A percentile compares a stretch with the other conserved stretches of the same genome.
Evolutionary conservation across 305 asterid genomes (phyloP).

Genomic region (Petunia hybrid): DNA sequence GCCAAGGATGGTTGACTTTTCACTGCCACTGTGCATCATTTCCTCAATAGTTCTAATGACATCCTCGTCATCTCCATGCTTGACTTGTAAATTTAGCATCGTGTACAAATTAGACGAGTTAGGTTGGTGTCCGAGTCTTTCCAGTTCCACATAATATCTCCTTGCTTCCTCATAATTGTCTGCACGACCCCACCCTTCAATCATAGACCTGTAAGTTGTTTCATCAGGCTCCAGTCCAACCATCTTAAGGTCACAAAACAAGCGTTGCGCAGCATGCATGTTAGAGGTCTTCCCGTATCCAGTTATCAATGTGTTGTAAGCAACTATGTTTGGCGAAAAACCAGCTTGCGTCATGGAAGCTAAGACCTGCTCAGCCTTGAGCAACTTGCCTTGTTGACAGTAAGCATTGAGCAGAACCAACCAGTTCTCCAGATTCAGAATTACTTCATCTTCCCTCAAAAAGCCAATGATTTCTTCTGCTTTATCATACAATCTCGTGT

Average conservation of each 20-base stretch:
- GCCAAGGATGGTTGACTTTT: constrained; percentile 73
- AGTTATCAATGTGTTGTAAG: constrained; percentile 86
- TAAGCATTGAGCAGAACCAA: constrained; percentile 84
- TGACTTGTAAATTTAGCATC: constrained; percentile 81
- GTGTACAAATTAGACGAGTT: constrained; percentile 78
- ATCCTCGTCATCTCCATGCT: constrained; percentile 67
- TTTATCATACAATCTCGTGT: constrained; percentile 74
- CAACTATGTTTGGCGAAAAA: constrained; percentile 69
- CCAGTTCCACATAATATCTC: constrained; percentile 61
- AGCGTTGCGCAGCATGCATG: constrained; percentile 63
- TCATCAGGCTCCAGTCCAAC: constrained; percentile 75
- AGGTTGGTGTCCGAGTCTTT: constrained; percentile 66
- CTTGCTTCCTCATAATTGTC: constrained; percentile 57
- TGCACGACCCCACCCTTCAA: constrained; percentile 93
- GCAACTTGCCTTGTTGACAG: constrained; percentile 83
- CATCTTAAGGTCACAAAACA: constrained; percentile 58
- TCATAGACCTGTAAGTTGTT: constrained; percentile 82
- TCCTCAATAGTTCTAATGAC: constrained; percentile 57
- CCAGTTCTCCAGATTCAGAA: constrained; percentile 80
- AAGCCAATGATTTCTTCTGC: constrained; percentile 73
- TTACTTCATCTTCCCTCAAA: constrained; percentile 64
- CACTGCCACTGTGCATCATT: constrained; percentile 74
- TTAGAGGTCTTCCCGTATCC: constrained; percentile 78
- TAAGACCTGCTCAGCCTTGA: constrained; percentile 63
- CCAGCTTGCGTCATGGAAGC: constrained; percentile 67